Evolutionary conservation across 805 yeast species (phyloP).

Genomic region (Pichia sporocuriosa): DNA sequence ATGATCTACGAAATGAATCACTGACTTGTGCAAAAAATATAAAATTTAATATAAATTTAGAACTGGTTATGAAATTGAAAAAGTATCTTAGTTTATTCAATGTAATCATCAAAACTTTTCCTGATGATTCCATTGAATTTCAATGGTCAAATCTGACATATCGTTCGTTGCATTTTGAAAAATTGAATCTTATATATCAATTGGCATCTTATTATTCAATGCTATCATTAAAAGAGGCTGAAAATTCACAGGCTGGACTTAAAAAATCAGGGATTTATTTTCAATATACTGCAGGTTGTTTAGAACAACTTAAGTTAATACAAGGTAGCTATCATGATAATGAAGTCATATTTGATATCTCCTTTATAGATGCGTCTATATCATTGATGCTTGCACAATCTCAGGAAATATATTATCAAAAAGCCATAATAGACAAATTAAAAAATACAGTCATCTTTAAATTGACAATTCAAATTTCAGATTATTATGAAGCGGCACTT

Average conservation of each 20-base stretch:
- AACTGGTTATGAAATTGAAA: conserved; percentile 9
- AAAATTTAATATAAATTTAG: conserved; percentile 7
- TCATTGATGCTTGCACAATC: conserved; percentile 58
- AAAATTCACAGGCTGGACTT: conserved; percentile 49
- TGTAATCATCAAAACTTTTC: conserved; percentile 49
- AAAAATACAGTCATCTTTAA: conserved; percentile 59
- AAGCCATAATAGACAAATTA: conserved; percentile 44
- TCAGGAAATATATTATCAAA: conserved; percentile 80
- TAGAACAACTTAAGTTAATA: conserved; percentile 7
- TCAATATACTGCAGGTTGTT: conserved; percentile 66
- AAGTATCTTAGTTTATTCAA: conserved; percentile 41
- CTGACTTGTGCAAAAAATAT: no score
- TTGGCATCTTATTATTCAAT: conserved; percentile 58
- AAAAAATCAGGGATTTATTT: conserved; percentile 57
- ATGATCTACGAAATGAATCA: conserved; percentile 34
- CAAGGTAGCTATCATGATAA: background rate
- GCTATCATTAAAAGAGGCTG: conserved; percentile 42
- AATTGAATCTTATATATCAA: conserved; percentile 57
- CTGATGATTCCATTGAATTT: conserved; percentile 52
- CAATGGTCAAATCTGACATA: conserved; percentile 58
- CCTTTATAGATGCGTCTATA: no score
- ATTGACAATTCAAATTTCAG: conserved; percentile 56
- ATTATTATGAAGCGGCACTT: conserved; percentile 36
- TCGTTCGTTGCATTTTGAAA: conserved; percentile 52
- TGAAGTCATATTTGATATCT: no score